Evolutionary conservation across 2,329 filamentous ascomycete genomes (phyloP).

Genomic region (Fonsecaea multimorphosa): DNA sequence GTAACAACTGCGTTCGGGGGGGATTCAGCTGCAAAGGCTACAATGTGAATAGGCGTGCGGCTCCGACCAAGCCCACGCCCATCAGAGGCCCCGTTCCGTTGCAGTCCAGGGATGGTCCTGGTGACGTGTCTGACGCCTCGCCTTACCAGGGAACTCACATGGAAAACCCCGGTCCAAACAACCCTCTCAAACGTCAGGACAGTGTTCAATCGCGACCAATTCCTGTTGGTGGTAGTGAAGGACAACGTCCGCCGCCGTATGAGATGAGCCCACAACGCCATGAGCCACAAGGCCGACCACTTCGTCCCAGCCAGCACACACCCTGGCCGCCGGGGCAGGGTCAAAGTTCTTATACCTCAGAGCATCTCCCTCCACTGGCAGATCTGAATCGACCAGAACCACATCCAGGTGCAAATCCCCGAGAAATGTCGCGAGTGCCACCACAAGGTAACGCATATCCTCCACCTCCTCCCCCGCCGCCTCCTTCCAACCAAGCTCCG

Average conservation of each 20-base stretch:
- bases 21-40: constrained; percentile 93
- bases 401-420: constrained; percentile 18
- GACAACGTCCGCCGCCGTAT: constrained; percentile 51
- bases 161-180: constrained; percentile 18
- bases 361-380: constrained; percentile 37
- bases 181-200: constrained; percentile 46
- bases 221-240: constrained; percentile 48
- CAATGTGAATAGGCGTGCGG: constrained; percentile 71
- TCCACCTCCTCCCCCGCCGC: constrained; percentile 7
- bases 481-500: constrained; percentile 5
- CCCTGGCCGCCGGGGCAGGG: constrained; percentile 33
- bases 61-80: constrained; percentile 73
- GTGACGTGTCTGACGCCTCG: constrained; percentile 42
- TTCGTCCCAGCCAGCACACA: constrained; percentile 31
- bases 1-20: constrained; percentile 87
- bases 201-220: constrained; percentile 48
- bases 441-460: constrained; percentile 28
- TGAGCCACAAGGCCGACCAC: constrained; percentile 33
- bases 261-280: constrained; percentile 49
- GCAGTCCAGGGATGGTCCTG: constrained; percentile 76
- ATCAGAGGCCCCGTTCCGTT: constrained; percentile 73
- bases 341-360: constrained; percentile 30
- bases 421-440: constrained; percentile 35
- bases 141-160: constrained; percentile 24
- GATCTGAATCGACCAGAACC: constrained; percentile 34